These are phyloP conservation scores for Xerocomus amazonicus DNA, from an alignment of 1,284 basidiomycete genomes.

Conservation along the genomic window DNA sequence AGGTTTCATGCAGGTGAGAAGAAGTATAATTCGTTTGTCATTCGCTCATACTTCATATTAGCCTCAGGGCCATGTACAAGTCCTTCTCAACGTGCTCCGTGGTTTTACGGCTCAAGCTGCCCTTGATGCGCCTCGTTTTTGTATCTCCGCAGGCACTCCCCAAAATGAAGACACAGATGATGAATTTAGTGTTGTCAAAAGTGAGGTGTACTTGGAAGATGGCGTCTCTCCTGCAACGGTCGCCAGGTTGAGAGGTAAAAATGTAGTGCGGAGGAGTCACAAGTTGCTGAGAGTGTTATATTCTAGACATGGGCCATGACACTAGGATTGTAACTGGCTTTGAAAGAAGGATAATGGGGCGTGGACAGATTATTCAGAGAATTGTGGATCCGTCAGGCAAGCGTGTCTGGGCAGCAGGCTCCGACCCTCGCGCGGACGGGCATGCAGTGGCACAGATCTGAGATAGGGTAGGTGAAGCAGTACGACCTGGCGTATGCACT, in stretches of 20 bases:
- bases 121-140: slow-evolving; percentile 93
- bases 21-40: neutral
- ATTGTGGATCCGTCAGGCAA: slow-evolving; percentile 61
- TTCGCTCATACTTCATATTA: slow-evolving; percentile 27
- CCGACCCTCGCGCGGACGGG: slow-evolving; percentile 84
- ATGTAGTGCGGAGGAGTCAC: slow-evolving; percentile 2
- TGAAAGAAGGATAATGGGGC: slow-evolving; percentile 73
- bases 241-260: slow-evolving; percentile 56
- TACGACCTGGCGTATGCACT: slow-evolving; percentile 1
- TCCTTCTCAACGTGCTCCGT: slow-evolving; percentile 86
- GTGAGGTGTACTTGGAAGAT: slow-evolving; percentile 86
- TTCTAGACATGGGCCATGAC: slow-evolving; percentile 81
- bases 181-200: slow-evolving; percentile 67
- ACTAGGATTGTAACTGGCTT: slow-evolving; percentile 63
- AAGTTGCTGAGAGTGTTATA: slow-evolving; percentile 5
- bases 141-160: slow-evolving; percentile 82
- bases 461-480: slow-evolving; percentile 5
- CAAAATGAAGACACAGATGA: slow-evolving; percentile 52
- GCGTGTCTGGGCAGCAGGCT: slow-evolving; percentile 84
- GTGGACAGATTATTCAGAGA: slow-evolving; percentile 90
- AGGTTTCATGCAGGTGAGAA: slow-evolving; percentile 83
- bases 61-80: slow-evolving; percentile 92
- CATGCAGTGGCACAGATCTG: slow-evolving; percentile 87
- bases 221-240: slow-evolving; percentile 65
- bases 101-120: slow-evolving; percentile 83